Evolutionary conservation across 208 protist species (phyloP), one percentile per base, ranked within the genome.

Genomic region (Leishmania braziliensis): DNA sequence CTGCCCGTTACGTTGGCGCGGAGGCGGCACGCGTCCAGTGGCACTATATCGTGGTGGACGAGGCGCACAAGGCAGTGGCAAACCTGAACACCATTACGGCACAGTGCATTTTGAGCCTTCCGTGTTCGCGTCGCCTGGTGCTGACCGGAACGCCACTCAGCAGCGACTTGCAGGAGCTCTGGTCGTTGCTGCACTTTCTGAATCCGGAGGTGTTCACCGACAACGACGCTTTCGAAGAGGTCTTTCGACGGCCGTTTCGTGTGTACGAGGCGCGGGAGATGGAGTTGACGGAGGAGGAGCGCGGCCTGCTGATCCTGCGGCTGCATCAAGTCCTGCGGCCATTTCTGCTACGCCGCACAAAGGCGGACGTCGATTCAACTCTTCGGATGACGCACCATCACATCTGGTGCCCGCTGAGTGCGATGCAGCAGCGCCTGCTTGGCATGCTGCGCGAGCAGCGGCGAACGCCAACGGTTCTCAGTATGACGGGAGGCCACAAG

Each of bases 111-210:
- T 43, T 90, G 16, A 16, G 33, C 6, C 58, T 95, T 3, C 84
- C 76, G 26, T 88, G 75, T 53, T 50, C n/a, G 36, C 85, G 90
- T 60, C 90, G 98, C 26, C 80, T 99, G 36, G 91, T 99, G 29
- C 86, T 99, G 33, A 99, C 97, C 26, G 98, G 99, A 33, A 99
- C 99, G 43, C 99, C 99, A 10, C 83, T 99, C 51, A 98, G 99
- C 91, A 99, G 99, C 89, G 99, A 99, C 88, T 77, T 99, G 69
- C 93, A 98, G 71, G 99, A 99, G 90, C 88, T 99, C 51, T 99
- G 99, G 98, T 93, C 99, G 36, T 88, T 99, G 60, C 92, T 99
- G 48, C 98, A 99, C 88, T 99, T 99, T 85, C 86, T 99, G 9
- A 95, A 99, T 43, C 99, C 99, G 10, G 85, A 96, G 56, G 84